Base-by-base conservation (phyloP, 139 green algal species). In the Chlorella sp. region DNA sequence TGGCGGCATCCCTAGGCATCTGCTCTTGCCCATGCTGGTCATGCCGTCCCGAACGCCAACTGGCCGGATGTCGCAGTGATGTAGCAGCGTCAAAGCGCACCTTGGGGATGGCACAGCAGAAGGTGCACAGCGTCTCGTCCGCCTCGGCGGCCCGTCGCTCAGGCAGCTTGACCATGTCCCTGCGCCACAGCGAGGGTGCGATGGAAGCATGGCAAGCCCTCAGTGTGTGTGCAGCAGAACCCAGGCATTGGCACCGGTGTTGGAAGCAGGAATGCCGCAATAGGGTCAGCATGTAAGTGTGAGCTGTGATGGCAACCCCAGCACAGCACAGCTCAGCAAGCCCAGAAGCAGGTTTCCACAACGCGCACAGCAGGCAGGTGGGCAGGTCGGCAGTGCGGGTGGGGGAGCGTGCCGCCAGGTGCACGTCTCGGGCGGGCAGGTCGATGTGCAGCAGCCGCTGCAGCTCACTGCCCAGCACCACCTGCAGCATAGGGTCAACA, bases 61-160 rank as follows among this genome's bases (percentile, higher is more conserved):
- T n/a, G n/a, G n/a, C n/a, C n/a, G n/a, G n/a, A n/a, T n/a, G n/a
- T n/a, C n/a, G 19, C 32, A 41, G 41, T 24, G 22, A 14, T 17
- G 56, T 41, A 36, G 3, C 64, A 70, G 32, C 64, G 41, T 20
- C 14, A 41, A 38, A 24, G 34, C n/a, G 75, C 28, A 58, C 86
- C 73, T 90, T 91, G 0, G 96, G 96, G 65, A 98, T 97, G 65
- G 83, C 92, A 82, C 96, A 98, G 76, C 92, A 88, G 81, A 98
- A 99, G 58, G 86, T 76, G 73, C 84, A 80, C 46, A 99, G 36
- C n/a, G 93, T 36, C n/a, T 90, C 84, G 0, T 94, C 90, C 14
- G 86, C 13, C 17, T 89, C 70, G 19, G 73, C 64, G 3, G 82
- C 84, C 5, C 92, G 87, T 68, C 82, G 68, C 44, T 81, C 84